Conservation (phyloP, 2,329 filamentous ascomycete genomes). For the Xenosphaeropsis pyriputrescens region DNA sequence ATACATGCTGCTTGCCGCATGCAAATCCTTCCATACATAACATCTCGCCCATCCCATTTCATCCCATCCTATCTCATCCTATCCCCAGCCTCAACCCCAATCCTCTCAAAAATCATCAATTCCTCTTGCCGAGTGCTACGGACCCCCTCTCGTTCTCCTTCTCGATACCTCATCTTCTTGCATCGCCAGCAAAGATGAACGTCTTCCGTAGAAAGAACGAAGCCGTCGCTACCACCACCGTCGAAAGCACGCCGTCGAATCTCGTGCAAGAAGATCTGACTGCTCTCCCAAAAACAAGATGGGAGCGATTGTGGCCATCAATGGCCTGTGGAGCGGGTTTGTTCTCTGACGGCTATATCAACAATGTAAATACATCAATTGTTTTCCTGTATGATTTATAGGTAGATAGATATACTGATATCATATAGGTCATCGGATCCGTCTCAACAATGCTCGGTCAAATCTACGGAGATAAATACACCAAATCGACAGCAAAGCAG, state of each 20-base stretch:
- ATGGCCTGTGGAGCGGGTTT: conserved; percentile 82
- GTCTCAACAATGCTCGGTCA: conserved; percentile 61
- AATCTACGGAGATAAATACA: conserved; percentile 59
- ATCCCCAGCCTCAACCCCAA: neutral
- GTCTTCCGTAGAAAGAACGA: conserved; percentile 5
- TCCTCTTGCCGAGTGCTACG: neutral
- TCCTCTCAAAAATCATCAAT: neutral
- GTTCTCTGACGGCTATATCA: conserved; percentile 86
- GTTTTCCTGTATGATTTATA: conserved; percentile 3
- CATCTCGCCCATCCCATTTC: neutral
- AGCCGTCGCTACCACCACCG: neutral
- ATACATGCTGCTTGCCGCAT: too few relatives aligned
- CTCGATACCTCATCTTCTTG: neutral
- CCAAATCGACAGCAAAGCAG: conserved; percentile 49
- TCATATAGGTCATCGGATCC: conserved; percentile 61
- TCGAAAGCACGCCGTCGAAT: conserved; percentile 1
- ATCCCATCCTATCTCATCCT: neutral
- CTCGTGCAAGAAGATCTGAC: conserved; percentile 6
- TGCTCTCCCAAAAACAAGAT: conserved; percentile 8
- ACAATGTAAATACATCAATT: conserved; percentile 44
- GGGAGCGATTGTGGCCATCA: conserved; percentile 37
- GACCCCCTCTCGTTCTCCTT: neutral
- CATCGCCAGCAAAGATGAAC: conserved; percentile 1
- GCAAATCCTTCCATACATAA: too few relatives aligned
- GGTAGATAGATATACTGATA: neutral